These are phyloP conservation scores for Colletotrichum horii DNA, from an alignment of 2,329 filamentous ascomycete genomes.

Conservation along the genomic window DNA sequence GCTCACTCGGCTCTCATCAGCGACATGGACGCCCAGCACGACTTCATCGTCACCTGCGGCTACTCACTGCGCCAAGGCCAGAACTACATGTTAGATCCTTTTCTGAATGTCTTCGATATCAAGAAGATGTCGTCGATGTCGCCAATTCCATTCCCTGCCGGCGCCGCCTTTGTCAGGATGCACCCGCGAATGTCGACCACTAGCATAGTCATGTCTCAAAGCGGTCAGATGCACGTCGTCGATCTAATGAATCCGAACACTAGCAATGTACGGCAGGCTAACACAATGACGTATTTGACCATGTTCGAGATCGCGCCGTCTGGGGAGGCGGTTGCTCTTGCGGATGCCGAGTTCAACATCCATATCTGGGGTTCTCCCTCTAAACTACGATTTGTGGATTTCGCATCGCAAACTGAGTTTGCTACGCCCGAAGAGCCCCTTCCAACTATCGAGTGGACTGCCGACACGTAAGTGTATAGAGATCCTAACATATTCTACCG, in stretches of 20 bases:
- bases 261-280: slow-evolving; percentile 83
- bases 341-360: slow-evolving; percentile 78
- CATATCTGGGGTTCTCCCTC: slow-evolving; percentile 88
- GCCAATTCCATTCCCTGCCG: slow-evolving; percentile 90
- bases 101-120: slow-evolving; percentile 94
- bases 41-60: slow-evolving; percentile 94
- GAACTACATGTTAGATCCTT: slow-evolving; percentile 84
- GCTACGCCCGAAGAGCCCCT: slow-evolving; percentile 67
- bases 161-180: slow-evolving; percentile 94
- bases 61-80: slow-evolving; percentile 79
- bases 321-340: slow-evolving; percentile 82
- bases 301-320: slow-evolving; percentile 88
- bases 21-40: slow-evolving; percentile 96
- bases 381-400: slow-evolving; percentile 87
- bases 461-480: slow-evolving; percentile 64
- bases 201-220: slow-evolving; percentile 89
- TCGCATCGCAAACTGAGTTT: slow-evolving; percentile 78
- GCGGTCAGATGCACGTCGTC: slow-evolving; percentile 92
- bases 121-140: slow-evolving; percentile 88
- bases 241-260: slow-evolving; percentile 94
- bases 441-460: slow-evolving; percentile 69
- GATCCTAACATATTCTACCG: neutral
- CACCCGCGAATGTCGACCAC: slow-evolving; percentile 96
- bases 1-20: slow-evolving; percentile 89
- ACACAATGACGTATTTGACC: slow-evolving; percentile 72